Percentiles rank a stretch among this genome's conserved stretches.
Conservation (phyloP, 495 filamentous ascomycete species). For the Rusavskia elegans region DNA sequence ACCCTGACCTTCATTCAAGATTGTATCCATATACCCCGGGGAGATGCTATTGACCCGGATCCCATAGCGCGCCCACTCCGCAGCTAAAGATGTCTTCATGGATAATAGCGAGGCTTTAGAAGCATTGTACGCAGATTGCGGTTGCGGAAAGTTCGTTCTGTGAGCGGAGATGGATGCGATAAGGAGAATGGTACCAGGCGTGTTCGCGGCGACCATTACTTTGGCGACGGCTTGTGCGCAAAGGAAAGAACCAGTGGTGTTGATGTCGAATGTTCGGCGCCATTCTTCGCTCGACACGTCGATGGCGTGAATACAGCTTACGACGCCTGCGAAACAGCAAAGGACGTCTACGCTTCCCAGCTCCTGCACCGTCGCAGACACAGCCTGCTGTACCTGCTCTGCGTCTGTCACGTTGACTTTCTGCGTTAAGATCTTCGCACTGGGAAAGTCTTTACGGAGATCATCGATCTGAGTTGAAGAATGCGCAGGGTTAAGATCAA, state of each 20-base stretch:
- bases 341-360: conserved; percentile 43
- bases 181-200: conserved; percentile 44
- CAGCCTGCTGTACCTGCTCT: conserved; percentile 27
- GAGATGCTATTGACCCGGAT: conserved; percentile 56
- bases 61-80: conserved; percentile 35
- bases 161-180: conserved; percentile 52
- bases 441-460: conserved; percentile 37
- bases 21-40: conserved; percentile 70
- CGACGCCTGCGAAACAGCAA: conserved; percentile 53
- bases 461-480: conserved; percentile 22
- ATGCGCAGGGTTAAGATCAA: conserved; percentile 39
- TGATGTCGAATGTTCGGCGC: conserved; percentile 46
- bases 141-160: conserved; percentile 31
- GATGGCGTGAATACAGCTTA: conserved; percentile 39
- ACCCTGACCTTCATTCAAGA: conserved; percentile 52
- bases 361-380: conserved; percentile 19
- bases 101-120: conserved; percentile 25
- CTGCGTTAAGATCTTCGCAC: conserved; percentile 26
- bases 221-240: conserved; percentile 45
- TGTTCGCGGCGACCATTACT: conserved; percentile 20
- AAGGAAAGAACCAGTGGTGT: conserved; percentile 48
- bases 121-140: conserved; percentile 27
- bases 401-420: conserved; percentile 45
- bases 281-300: conserved; percentile 39
- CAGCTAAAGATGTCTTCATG: conserved; percentile 21